Conservation (phyloP, 78 protist species). For the Dictyostelium intermedium region DNA sequence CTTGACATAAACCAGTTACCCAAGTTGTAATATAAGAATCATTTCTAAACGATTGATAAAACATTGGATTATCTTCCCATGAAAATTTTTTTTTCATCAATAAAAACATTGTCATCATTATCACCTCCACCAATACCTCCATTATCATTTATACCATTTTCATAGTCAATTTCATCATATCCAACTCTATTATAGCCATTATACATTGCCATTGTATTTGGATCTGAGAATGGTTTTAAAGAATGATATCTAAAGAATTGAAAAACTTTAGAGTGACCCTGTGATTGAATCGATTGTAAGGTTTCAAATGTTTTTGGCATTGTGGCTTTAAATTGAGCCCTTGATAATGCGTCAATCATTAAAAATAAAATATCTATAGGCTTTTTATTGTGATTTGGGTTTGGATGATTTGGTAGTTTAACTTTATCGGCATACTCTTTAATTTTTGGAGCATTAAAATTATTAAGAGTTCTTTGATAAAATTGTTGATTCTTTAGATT, state of each 20-base stretch:
- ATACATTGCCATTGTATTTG: conserved; percentile 65
- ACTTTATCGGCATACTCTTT: not conserved
- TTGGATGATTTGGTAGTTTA: not conserved
- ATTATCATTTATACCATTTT: not conserved
- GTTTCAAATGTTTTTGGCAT: conserved; percentile 36
- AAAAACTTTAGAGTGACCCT: conserved; percentile 21
- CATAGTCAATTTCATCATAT: not conserved
- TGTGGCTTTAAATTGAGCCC: conserved; percentile 58
- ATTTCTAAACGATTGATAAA: conserved; percentile 57
- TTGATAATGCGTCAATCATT: conserved; percentile 64
- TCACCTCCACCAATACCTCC: not conserved
- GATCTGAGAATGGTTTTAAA: conserved; percentile 18
- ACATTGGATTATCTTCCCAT: conserved; percentile 43
- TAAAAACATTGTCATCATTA: too few relatives aligned
- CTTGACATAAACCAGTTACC: conserved; percentile 58
- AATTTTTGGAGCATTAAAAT: not conserved
- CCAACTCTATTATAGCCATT: conserved; percentile 30
- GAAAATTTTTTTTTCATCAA: not conserved
- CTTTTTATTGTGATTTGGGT: not conserved
- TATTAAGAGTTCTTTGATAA: not conserved
- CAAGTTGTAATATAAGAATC: conserved; percentile 51
- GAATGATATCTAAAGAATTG: conserved; percentile 76
- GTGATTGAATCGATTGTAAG: not conserved
- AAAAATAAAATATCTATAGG: conserved; percentile 44
- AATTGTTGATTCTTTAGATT: not conserved